phyloP scores from a whole-genome alignment of 1,284 basidiomycete genomes.

The Singerocomus rubriflavus region DNA sequence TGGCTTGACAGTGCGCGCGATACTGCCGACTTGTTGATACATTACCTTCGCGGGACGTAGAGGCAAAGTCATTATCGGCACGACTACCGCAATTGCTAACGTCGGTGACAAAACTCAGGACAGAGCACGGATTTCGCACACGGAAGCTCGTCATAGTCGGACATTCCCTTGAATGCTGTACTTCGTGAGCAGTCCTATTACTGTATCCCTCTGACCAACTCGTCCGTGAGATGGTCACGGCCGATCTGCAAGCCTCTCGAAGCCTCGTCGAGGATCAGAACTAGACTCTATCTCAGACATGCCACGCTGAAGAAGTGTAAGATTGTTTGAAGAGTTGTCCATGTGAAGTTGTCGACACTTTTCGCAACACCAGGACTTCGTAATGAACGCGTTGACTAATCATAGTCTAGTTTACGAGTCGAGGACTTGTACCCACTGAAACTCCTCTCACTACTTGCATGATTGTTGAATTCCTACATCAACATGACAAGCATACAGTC shows the following conservation, averaged over 20 bases:
- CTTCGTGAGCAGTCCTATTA: conserved; percentile 46
- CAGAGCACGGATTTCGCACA: too few species aligned
- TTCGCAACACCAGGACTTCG: background rate
- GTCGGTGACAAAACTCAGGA: conserved; percentile 40
- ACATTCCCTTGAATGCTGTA: conserved; percentile 80
- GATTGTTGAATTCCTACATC: background rate
- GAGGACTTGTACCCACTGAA: background rate
- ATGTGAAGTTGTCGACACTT: background rate
- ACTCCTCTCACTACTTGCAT: background rate
- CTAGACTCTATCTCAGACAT: conserved; percentile 31
- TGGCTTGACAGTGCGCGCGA: conserved; percentile 46
- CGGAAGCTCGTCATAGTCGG: too few species aligned
- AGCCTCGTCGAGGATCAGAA: conserved; percentile 80
- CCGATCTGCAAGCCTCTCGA: conserved; percentile 68
- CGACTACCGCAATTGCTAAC: conserved; percentile 47
- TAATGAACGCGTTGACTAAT: conserved; percentile 2
- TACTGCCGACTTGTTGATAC: conserved; percentile 62
- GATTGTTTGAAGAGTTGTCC: background rate
- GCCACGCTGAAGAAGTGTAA: background rate
- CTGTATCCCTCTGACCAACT: conserved; percentile 62
- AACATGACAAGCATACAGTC: background rate
- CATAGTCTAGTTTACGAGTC: conserved; percentile 5
- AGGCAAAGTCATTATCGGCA: conserved; percentile 40
- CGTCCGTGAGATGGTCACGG: conserved; percentile 85
- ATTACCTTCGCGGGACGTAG: conserved; percentile 50